Evolutionary conservation across 2,329 filamentous ascomycete species (phyloP), one percentile per base, ranked within the genome.

Genomic region (Sodiomyces alkalinus): DNA sequence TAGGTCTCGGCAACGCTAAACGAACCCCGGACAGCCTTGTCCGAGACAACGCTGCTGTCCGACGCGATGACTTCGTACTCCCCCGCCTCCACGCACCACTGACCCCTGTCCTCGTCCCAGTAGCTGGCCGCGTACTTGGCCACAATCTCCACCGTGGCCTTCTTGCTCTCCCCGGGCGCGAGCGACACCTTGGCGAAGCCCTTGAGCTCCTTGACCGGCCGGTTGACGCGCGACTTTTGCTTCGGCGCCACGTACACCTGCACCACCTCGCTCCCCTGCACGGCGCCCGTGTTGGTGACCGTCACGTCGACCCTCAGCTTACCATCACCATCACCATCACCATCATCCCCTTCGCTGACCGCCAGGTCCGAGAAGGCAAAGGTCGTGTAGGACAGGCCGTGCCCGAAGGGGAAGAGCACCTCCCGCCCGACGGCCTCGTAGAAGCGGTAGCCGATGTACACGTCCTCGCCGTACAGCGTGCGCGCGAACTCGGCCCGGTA

Each of bases 391-490:
- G 70, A 74, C 5, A 83, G 54, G 8, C 78, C 78, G 41, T 80
- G 69, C 8, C 78, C 77, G 43, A 83, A 83, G 23, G 73, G 62
- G 51, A 81, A 82, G 8, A 74, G 56, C 0, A 69, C 64, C 1
- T 58, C 52, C 4, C 68, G 58, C 22, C 68, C 58, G 11, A 62
- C 56, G 41, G 63, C 70, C 43, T 83, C 77, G 45, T 78, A 82
- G 52, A 68, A 79, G 16, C 75, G 61, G 50, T 83, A 83, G 2
- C 77, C 78, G 23, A 82, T 61, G 46, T 78, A 81, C 26, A 82
- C 57, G 35, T 78, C 77, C 46, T 82, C 77, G 28, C 74, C 74
- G 42, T 82, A 82, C 3, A 78, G 50, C 1, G 73, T 71, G 26
- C 71, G 60, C 21, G 75, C 65, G 23, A 71, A 66, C 40, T 81